These are phyloP conservation scores for Bombardia bombarda DNA, from an alignment of 495 filamentous ascomycete genomes.

Conservation along the genomic window DNA sequence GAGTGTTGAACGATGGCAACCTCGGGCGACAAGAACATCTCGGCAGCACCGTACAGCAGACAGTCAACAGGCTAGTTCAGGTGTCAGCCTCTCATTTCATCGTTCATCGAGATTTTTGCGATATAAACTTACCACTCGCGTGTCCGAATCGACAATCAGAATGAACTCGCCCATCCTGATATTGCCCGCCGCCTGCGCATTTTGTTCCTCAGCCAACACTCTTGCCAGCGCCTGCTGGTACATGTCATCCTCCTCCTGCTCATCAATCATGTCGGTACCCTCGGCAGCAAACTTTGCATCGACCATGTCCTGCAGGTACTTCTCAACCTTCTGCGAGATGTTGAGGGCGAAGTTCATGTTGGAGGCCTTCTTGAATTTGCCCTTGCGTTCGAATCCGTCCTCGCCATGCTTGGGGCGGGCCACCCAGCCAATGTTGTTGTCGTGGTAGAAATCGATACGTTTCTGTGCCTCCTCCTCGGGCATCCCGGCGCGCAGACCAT, in stretches of 20 bases:
- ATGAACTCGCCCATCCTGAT: constrained; percentile 69
- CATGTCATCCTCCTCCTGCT: constrained; percentile 55
- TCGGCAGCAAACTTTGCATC: constrained; percentile 17
- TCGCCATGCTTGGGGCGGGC: constrained; percentile 52
- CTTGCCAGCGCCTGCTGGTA: constrained; percentile 55
- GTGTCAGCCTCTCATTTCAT: background rate
- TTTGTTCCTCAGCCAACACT: constrained; percentile 54
- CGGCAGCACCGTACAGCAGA: constrained; percentile 59
- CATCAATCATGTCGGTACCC: constrained; percentile 48
- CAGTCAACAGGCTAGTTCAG: constrained; percentile 44
- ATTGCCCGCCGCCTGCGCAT: constrained; percentile 66
- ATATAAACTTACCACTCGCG: constrained; percentile 39
- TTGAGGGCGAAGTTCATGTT: constrained; percentile 74
- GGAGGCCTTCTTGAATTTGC: constrained; percentile 62
- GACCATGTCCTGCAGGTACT: constrained; percentile 45
- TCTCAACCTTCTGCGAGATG: constrained; percentile 61
- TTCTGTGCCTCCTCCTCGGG: constrained; percentile 53
- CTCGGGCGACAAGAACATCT: constrained; percentile 67
- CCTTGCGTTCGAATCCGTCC: constrained; percentile 49
- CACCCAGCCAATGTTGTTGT: constrained; percentile 68
- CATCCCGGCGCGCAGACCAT: constrained; percentile 56
- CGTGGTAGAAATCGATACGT: constrained; percentile 53
- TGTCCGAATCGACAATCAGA: constrained; percentile 64
- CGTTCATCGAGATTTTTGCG: background rate
- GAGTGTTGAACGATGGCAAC: constrained; percentile 43